Evolutionary conservation across 768 basidiomycete species (phyloP).

Genomic region (Collybiopsis luxurians): DNA sequence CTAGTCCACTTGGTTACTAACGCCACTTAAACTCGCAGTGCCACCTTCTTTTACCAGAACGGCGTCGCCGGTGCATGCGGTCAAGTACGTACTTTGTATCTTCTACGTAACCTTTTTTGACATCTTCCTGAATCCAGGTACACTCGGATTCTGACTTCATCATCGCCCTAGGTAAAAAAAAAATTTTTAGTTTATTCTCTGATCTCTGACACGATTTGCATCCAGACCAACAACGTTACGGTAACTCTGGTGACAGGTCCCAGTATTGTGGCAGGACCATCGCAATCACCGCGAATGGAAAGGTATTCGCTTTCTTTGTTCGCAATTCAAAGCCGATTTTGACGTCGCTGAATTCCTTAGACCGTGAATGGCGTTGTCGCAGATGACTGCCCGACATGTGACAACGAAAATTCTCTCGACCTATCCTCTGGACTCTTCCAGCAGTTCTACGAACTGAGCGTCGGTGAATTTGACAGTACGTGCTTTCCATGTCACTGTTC

Average conservation of each 20-base stretch:
- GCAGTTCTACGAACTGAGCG: constrained; percentile 41
- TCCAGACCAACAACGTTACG: constrained; percentile 52
- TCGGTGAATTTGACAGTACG: constrained; percentile 61
- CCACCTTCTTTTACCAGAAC: constrained; percentile 68
- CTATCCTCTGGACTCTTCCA: constrained; percentile 69
- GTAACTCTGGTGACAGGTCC: constrained; percentile 43
- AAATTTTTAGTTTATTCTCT: not conserved
- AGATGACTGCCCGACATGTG: constrained; percentile 77
- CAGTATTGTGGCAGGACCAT: constrained; percentile 65
- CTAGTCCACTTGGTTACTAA: not conserved
- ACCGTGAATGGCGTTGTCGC: constrained; percentile 64
- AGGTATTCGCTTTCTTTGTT: constrained; percentile 24
- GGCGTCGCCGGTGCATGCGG: constrained; percentile 85
- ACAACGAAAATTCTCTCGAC: constrained; percentile 65
- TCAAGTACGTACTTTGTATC: constrained; percentile 3
- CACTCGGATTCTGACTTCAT: constrained; percentile 57
- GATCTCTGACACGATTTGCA: not conserved
- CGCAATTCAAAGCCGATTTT: not conserved
- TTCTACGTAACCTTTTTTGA: not conserved
- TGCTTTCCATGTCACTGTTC: constrained; percentile 13
- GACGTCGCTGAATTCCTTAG: constrained; percentile 13
- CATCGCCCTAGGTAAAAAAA: constrained; percentile 57
- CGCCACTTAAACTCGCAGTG: constrained; percentile 30
- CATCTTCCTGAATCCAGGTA: constrained; percentile 10
- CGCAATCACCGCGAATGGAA: constrained; percentile 55